Conservation (phyloP, 768 basidiomycete species). For the Scleroderma bovista region DNA sequence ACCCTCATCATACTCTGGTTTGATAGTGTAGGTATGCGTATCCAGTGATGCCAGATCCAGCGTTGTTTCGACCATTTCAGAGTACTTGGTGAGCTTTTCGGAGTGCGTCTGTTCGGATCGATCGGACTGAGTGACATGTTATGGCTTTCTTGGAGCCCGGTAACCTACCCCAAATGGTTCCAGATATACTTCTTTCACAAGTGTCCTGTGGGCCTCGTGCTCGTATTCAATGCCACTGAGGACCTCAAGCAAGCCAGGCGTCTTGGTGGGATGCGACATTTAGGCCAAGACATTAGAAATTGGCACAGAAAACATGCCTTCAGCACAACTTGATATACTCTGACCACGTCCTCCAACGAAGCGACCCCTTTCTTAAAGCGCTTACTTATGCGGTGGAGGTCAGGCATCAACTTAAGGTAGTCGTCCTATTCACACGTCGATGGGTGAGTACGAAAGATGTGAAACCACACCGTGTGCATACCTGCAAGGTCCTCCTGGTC, state of each 20-base stretch:
- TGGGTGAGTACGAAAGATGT: background rate
- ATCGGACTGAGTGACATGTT: background rate
- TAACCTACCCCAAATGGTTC: constrained; percentile 49
- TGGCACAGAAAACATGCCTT: constrained; percentile 43
- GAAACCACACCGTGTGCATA: constrained; percentile 22
- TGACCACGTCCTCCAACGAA: constrained; percentile 89
- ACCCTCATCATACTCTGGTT: constrained; percentile 80
- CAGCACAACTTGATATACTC: constrained; percentile 88
- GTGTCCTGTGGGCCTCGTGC: constrained; percentile 40
- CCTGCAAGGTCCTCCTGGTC: constrained; percentile 68
- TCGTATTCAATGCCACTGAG: constrained; percentile 48
- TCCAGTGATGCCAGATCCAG: constrained; percentile 86
- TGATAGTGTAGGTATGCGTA: constrained; percentile 84
- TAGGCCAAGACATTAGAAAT: background rate
- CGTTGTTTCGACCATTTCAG: constrained; percentile 94
- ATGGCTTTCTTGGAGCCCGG: too few relatives aligned
- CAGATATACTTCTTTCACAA: constrained; percentile 69
- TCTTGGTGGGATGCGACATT: constrained; percentile 32
- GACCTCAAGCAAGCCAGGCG: constrained; percentile 67
- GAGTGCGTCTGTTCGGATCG: constrained; percentile 49
- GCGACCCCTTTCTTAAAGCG: constrained; percentile 83
- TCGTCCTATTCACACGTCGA: constrained; percentile 56
- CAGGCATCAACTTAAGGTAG: constrained; percentile 86
- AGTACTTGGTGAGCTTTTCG: constrained; percentile 65
- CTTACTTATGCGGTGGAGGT: constrained; percentile 88